A percentile compares a stretch with the other conserved stretches of the same genome.
Conservation (phyloP, 192 early-diverging fungal species). For the Coemansia sp. region DNA sequence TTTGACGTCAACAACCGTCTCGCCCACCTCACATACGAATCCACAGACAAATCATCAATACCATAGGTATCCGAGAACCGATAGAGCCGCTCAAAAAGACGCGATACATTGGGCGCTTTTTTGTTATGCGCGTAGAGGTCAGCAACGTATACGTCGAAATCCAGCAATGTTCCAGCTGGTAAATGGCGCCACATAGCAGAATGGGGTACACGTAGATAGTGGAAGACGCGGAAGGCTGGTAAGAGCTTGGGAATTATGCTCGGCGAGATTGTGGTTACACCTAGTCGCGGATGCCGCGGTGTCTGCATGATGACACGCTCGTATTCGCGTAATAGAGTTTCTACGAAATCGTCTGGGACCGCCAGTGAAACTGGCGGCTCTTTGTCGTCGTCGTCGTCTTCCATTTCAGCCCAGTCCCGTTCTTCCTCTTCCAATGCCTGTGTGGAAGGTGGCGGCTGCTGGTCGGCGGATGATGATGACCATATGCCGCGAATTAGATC, state of each 20-base stretch:
- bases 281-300: conserved; percentile 15
- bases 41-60: conserved; percentile 31
- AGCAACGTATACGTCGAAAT: conserved; percentile 55
- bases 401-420: conserved; percentile 38
- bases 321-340: conserved; percentile 35
- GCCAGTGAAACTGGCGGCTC: neutral
- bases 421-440: neutral
- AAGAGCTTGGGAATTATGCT: conserved; percentile 68
- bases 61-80: conserved; percentile 29
- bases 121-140: conserved; percentile 35
- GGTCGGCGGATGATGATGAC: no score
- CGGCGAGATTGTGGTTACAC: conserved; percentile 60
- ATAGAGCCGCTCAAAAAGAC: conserved; percentile 36
- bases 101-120: neutral
- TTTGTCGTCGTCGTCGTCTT: conserved; percentile 32
- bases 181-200: conserved; percentile 6
- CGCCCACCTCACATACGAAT: conserved; percentile 46
- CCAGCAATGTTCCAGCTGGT: conserved; percentile 36
- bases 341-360: conserved; percentile 41
- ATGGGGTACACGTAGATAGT: conserved; percentile 32
- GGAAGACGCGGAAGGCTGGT: conserved; percentile 65
- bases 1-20: conserved; percentile 30
- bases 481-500: conserved; percentile 38
- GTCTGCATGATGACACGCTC: conserved; percentile 28
- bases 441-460: neutral